These are phyloP conservation scores for Eutrema japonicum DNA, from an alignment of 345 rosid genomes.

Conservation along the genomic window DNA sequence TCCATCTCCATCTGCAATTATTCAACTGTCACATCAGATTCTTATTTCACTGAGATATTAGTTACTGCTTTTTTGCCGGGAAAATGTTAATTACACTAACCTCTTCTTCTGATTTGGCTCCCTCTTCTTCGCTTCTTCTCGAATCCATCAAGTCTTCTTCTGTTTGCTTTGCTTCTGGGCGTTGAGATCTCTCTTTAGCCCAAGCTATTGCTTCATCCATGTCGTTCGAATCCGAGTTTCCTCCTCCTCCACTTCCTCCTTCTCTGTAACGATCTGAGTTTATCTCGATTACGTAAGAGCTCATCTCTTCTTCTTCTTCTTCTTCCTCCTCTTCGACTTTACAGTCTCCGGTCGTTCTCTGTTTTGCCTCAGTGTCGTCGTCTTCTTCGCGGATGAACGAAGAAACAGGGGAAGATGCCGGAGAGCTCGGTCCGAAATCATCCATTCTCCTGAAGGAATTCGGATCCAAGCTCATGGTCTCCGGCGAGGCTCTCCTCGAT, in stretches of 20 bases:
- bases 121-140: constrained; percentile 39
- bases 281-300: constrained; percentile 88
- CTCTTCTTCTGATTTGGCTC: constrained; percentile 52
- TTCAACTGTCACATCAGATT: constrained; percentile 20
- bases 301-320: constrained; percentile 72
- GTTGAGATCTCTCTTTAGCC: constrained; percentile 48
- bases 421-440: constrained; percentile 68
- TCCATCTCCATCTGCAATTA: constrained; percentile 60
- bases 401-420: constrained; percentile 72
- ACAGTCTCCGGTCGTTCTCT: constrained; percentile 36
- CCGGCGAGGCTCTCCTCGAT: constrained; percentile 66
- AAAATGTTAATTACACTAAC: constrained; percentile 27
- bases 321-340: constrained; percentile 47
- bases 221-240: constrained; percentile 43
- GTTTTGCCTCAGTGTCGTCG: constrained; percentile 48
- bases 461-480: constrained; percentile 64
- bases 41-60: background rate
- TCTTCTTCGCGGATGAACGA: constrained; percentile 52
- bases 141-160: constrained; percentile 48
- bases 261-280: constrained; percentile 68
- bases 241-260: constrained; percentile 49
- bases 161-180: constrained; percentile 44
- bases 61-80: background rate
- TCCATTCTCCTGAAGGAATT: constrained; percentile 58
- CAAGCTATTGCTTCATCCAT: constrained; percentile 49